Conservation (phyloP, 768 basidiomycete genomes). For the Naganishia friedmannii region DNA sequence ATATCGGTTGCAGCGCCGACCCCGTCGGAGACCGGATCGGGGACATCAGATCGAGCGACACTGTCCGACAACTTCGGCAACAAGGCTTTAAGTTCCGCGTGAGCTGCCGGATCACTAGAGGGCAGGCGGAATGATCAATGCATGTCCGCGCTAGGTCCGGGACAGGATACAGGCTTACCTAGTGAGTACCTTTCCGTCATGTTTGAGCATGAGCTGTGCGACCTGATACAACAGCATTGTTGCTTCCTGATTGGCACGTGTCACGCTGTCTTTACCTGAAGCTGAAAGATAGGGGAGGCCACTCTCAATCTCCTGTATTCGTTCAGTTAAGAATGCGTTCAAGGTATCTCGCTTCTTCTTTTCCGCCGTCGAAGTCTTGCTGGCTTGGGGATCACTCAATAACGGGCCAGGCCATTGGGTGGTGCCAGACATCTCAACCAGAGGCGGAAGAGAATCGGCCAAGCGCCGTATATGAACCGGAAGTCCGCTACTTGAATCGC, state of each 20-base stretch:
- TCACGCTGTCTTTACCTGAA: constrained; percentile 53
- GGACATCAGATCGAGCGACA: not conserved
- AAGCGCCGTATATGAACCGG: constrained; percentile 65
- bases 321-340: constrained; percentile 69
- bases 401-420: constrained; percentile 80
- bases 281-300: constrained; percentile 67
- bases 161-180: constrained; percentile 62
- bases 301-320: constrained; percentile 71
- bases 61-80: constrained; percentile 11
- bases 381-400: constrained; percentile 67
- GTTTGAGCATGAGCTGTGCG: constrained; percentile 75
- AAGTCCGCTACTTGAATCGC: constrained; percentile 73
- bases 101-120: not conserved
- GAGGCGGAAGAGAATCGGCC: constrained; percentile 65
- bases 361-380: constrained; percentile 59
- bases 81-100: constrained; percentile 13
- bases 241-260: constrained; percentile 67
- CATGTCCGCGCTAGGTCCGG: not conserved
- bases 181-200: constrained; percentile 82
- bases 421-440: constrained; percentile 59
- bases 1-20: constrained; percentile 3
- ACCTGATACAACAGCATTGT: constrained; percentile 71
- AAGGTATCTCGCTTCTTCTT: constrained; percentile 84
- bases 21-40: not conserved
- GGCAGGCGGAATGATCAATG: not conserved